Percentiles rank a stretch among this genome's conserved stretches.
Conservation (phyloP, 164 flowering plant genomes). For the Macadamia integrifolia region DNA sequence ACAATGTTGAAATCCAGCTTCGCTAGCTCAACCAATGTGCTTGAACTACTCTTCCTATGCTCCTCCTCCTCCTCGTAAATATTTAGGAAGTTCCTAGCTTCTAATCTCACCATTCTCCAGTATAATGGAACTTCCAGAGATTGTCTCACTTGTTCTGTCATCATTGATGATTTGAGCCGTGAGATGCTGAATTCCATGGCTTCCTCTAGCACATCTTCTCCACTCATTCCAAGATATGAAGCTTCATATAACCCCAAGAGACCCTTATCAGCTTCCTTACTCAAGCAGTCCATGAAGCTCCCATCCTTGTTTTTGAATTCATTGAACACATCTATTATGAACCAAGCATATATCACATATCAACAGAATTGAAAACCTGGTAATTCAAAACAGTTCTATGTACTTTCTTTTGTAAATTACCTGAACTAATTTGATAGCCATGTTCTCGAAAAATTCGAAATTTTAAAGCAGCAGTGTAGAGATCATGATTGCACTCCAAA, state of each 20-base stretch:
- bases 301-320: constrained; percentile 6
- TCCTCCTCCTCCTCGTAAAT: constrained; percentile 6
- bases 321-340: constrained; percentile 12
- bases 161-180: background rate
- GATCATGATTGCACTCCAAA: too few species aligned
- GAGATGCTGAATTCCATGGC: constrained; percentile 15
- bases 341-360: too few species aligned
- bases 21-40: constrained; percentile 18
- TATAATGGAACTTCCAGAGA: constrained; percentile 21
- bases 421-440: too few species aligned
- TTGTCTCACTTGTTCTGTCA: constrained; percentile 2
- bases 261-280: constrained; percentile 12
- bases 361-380: too few species aligned
- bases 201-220: constrained; percentile 23
- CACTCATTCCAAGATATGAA: constrained; percentile 9
- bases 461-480: too few species aligned
- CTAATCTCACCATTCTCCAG: constrained; percentile 22
- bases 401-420: too few species aligned
- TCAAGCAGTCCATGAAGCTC: constrained; percentile 1
- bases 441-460: too few species aligned
- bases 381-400: too few species aligned
- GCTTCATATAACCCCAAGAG: constrained; percentile 32
- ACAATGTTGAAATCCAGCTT: constrained; percentile 26
- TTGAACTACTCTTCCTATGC: background rate
- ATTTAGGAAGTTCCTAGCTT: constrained; percentile 17